Base-by-base conservation (phyloP, 805 yeast species). In the fission yeast (Schizosaccharomyces pombe) region DNA sequence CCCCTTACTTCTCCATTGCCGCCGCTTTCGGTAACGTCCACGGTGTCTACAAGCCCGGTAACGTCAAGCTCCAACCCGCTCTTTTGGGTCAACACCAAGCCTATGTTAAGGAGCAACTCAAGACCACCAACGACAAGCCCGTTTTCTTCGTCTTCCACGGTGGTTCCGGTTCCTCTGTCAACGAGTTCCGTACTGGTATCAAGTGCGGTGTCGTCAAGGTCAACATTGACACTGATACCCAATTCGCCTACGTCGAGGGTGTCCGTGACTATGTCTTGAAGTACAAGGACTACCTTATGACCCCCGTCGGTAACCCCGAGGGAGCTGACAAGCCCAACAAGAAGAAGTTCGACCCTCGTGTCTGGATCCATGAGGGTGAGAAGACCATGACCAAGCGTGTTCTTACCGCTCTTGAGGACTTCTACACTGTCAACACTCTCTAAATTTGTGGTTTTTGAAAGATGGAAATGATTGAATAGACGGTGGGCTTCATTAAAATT, bases 291-390 rank as follows among this genome's bases (percentile, higher is more conserved):
- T 91, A 91, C 81, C 70, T 91, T 64, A 63, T 76, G 75, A 60
- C 82, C 56, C 83, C 73, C 73, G 95, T 91, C 65, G 98, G 98
- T 74, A 91, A 91, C 93, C 98, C 98, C 74, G 95, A 89, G 24
- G 98, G 97, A 72, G 89, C 75, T 56, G 97, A 91, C 75, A 84
- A 85, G 78, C 98, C 98, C 75, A 91, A 91, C 89, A 91, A 91
- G 87, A 91, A 91, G 77, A 86, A 75, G 85, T 91, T 85, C 70
- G 98, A 91, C 76, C 98, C 98, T 75, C 89, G 98, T 81, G 97
- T 87, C 73, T 91, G 98, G 98, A 96, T 91, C 62, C 87, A 97
- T 79, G 97, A 89, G 76, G 97, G 98, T 78, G 98, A 91, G 79
- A 86, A 86, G 86, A 86, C 96, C 68, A 89, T 91, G 96, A 62